Evolutionary conservation across 2,329 filamentous ascomycete genomes (phyloP).

Genomic region (Ampelomyces quisqualis): DNA sequence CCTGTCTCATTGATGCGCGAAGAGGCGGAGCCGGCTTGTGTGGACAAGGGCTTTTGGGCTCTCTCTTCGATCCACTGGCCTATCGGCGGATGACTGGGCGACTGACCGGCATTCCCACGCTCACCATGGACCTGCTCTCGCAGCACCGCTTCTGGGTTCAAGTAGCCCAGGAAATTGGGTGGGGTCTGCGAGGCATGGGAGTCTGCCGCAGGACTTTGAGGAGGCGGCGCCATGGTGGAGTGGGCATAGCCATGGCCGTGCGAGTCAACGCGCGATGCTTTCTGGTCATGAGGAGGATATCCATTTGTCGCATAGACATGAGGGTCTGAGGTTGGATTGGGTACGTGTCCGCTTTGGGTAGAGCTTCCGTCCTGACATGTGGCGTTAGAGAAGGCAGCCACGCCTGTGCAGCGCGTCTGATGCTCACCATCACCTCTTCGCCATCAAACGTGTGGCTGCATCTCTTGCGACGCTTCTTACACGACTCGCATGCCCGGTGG

Average conservation of each 20-base stretch:
- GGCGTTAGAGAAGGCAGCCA: slow-evolving; percentile 5
- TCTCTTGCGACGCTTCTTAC: slow-evolving; percentile 42
- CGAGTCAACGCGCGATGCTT: slow-evolving; percentile 25
- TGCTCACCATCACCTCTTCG: slow-evolving; percentile 20
- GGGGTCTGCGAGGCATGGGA: slow-evolving; percentile 37
- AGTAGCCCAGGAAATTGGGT: slow-evolving; percentile 49
- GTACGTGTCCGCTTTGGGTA: slow-evolving; percentile 41
- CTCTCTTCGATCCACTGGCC: slow-evolving; percentile 43
- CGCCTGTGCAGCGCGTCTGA: background rate
- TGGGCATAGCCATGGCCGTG: slow-evolving; percentile 27
- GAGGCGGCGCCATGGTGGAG: slow-evolving; percentile 34
- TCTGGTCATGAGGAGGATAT: slow-evolving; percentile 30
- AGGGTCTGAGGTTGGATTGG: slow-evolving; percentile 34
- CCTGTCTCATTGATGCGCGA: slow-evolving; percentile 34
- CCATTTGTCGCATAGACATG: slow-evolving; percentile 22
- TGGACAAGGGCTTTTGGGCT: slow-evolving; percentile 23
- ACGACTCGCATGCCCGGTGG: slow-evolving; percentile 48
- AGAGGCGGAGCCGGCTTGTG: slow-evolving; percentile 25
- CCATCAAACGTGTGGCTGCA: slow-evolving; percentile 47
- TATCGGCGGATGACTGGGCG: slow-evolving; percentile 33
- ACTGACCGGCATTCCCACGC: slow-evolving; percentile 32
- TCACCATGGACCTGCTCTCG: slow-evolving; percentile 45
- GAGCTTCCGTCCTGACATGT: slow-evolving; percentile 35
- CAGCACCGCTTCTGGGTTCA: slow-evolving; percentile 51
- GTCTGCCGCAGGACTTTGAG: slow-evolving; percentile 34